A percentile compares a stretch with the other conserved stretches of the same genome.
Conservation (phyloP, 768 basidiomycete species). For the Mycena alexandri region DNA sequence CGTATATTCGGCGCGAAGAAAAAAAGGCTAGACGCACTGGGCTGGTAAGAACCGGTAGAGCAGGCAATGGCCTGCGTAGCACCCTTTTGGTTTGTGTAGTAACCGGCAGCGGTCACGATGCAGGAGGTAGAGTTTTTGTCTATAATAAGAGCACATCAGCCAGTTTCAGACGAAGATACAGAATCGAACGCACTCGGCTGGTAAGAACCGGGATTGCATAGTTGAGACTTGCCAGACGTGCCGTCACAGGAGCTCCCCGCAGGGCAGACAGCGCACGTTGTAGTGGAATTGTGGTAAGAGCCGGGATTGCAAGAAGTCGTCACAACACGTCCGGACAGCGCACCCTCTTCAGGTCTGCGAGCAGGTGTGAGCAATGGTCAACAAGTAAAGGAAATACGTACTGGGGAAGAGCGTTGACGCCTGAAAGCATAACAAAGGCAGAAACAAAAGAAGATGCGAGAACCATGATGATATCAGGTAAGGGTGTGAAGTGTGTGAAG, state of each 20-base stretch:
- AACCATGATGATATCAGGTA: slow-evolving; percentile 17
- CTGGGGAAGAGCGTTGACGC: slow-evolving; percentile 27
- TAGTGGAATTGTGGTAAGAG: slow-evolving; percentile 1
- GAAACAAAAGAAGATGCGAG: background rate
- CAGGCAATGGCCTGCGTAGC: no score
- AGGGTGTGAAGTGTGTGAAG: background rate
- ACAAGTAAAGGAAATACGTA: background rate
- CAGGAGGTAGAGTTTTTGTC: no score
- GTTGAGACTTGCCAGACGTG: background rate
- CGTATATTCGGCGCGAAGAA: background rate
- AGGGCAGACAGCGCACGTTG: slow-evolving; percentile 7
- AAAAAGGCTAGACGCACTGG: background rate
- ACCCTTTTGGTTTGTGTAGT: no score
- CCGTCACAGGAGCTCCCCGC: slow-evolving; percentile 13
- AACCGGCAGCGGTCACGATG: no score
- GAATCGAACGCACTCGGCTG: slow-evolving; percentile 8
- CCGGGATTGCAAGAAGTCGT: background rate
- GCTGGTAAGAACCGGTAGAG: no score
- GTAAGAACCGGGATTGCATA: slow-evolving; percentile 1
- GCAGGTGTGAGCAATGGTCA: background rate
- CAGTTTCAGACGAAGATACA: no score
- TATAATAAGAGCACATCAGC: no score
- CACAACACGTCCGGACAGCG: background rate
- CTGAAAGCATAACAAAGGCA: slow-evolving; percentile 11
- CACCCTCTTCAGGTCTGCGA: slow-evolving; percentile 15